Percentiles rank a stretch among this genome's conserved stretches.
phyloP scores from a whole-genome alignment of 2,329 filamentous ascomycete species.

The Cordyceps pruinosa region DNA sequence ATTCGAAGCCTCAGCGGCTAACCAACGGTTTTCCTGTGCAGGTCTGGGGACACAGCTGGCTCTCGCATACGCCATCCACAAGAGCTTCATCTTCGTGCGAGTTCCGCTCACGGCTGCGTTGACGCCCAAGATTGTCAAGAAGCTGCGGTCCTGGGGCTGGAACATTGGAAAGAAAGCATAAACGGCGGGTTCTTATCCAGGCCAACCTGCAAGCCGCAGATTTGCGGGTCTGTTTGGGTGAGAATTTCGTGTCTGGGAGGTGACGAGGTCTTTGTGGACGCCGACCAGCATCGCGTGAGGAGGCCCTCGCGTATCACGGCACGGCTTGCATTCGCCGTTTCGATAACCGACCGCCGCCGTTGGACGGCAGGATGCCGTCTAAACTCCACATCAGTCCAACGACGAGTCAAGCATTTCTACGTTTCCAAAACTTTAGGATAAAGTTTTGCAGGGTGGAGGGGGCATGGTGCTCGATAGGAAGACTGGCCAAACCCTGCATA shows the following conservation, averaged over 20 bases:
- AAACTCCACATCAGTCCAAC: background rate
- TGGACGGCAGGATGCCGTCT: background rate
- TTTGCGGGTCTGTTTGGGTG: background rate
- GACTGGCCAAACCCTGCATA: background rate
- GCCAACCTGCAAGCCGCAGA: background rate
- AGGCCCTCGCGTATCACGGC: background rate
- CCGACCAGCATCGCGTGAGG: background rate
- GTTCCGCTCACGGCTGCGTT: conserved; percentile 87
- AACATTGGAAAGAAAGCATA: conserved; percentile 71
- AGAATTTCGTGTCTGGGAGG: background rate
- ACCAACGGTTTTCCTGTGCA: conserved; percentile 25
- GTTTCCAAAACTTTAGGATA: background rate
- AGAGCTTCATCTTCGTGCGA: conserved; percentile 94
- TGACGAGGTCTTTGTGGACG: background rate
- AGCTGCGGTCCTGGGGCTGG: conserved; percentile 83
- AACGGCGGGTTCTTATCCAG: background rate
- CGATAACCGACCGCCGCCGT: background rate
- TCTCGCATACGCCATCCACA: conserved; percentile 94
- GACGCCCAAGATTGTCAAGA: conserved; percentile 89
- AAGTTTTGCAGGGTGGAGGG: background rate
- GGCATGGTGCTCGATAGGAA: background rate
- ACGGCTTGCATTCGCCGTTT: background rate
- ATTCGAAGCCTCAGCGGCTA: conserved; percentile 15
- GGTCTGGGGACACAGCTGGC: conserved; percentile 74
- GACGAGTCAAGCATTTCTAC: conserved; percentile 3